Conservation (phyloP, 805 yeast genomes). For the Starmerella gropengiesseri region DNA sequence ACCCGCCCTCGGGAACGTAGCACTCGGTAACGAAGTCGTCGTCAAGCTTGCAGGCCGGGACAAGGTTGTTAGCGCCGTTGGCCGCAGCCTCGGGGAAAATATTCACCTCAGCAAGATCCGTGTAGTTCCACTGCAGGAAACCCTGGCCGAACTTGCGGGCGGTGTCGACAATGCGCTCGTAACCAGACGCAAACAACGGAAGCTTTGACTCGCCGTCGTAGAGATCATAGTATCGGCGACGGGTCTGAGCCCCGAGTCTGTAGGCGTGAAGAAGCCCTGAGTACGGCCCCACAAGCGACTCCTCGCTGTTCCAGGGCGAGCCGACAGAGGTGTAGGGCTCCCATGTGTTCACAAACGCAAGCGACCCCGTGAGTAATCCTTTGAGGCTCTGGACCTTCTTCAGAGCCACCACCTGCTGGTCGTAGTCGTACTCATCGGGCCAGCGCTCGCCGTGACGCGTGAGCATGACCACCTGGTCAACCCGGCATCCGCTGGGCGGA, state of each 20-base stretch:
- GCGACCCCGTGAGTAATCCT: constrained; percentile 31
- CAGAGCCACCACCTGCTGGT: constrained; percentile 11
- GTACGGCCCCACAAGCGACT: constrained; percentile 41
- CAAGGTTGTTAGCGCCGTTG: constrained; percentile 23
- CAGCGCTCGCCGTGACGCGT: constrained; percentile 53
- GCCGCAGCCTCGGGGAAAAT: constrained; percentile 21
- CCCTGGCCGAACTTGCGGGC: constrained; percentile 27
- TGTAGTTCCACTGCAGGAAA: constrained; percentile 24
- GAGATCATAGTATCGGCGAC: constrained; percentile 41
- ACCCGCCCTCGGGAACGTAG: constrained; percentile 7
- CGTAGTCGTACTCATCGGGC: constrained; percentile 28
- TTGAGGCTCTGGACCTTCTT: constrained; percentile 9
- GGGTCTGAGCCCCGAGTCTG: constrained; percentile 40
- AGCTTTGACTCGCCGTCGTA: constrained; percentile 32
- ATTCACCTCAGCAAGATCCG: constrained; percentile 22
- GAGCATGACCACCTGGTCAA: constrained; percentile 45
- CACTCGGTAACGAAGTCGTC: constrained; percentile 14
- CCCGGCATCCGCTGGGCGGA: constrained; percentile 40
- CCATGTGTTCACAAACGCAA: constrained; percentile 41
- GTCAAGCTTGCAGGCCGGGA: constrained; percentile 16
- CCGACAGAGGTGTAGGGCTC: constrained; percentile 32
- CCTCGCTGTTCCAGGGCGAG: constrained; percentile 38
- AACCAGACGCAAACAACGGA: constrained; percentile 46
- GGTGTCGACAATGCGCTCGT: constrained; percentile 36
- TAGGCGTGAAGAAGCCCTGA: constrained; percentile 43